A percentile compares a stretch with the other conserved stretches of the same genome.
Evolutionary conservation across 2,329 filamentous ascomycete genomes (phyloP).

Genomic region (Penicillium sp.): DNA sequence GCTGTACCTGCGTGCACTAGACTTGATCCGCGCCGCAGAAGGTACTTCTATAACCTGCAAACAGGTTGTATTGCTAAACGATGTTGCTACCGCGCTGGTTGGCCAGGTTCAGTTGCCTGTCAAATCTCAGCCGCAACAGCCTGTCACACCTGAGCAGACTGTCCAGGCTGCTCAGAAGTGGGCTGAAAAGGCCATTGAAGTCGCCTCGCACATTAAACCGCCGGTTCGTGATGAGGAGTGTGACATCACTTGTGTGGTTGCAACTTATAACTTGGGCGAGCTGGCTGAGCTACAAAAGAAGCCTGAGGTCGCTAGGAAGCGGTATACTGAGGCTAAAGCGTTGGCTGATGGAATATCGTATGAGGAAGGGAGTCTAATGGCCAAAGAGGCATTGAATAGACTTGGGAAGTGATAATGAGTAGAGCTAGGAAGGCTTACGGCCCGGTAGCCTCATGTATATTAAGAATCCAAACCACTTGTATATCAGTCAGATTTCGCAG

Average conservation of each 20-base stretch:
- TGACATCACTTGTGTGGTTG: slow-evolving; percentile 75
- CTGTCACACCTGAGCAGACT: slow-evolving; percentile 56
- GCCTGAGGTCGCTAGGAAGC: slow-evolving; percentile 59
- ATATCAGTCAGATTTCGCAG: not conserved
- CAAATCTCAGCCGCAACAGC: slow-evolving; percentile 23
- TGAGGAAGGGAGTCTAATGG: slow-evolving; percentile 32
- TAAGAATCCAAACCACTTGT: slow-evolving; percentile 14
- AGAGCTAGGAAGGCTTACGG: not conserved
- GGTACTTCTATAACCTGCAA: slow-evolving; percentile 61
- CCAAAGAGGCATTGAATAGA: slow-evolving; percentile 31
- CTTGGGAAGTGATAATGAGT: slow-evolving; percentile 23
- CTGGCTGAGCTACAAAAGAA: slow-evolving; percentile 73
- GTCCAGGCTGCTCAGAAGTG: slow-evolving; percentile 70
- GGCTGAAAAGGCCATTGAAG: slow-evolving; percentile 70
- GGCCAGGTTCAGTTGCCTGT: slow-evolving; percentile 31
- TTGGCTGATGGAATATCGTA: slow-evolving; percentile 50
- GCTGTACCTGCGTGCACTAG: slow-evolving; percentile 78
- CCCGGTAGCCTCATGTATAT: slow-evolving; percentile 17
- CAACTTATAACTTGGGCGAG: slow-evolving; percentile 82
- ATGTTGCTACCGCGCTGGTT: slow-evolving; percentile 49
- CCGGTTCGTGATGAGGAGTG: slow-evolving; percentile 72
- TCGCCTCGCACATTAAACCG: slow-evolving; percentile 62
- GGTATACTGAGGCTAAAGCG: slow-evolving; percentile 65
- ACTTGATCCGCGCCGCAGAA: slow-evolving; percentile 55
- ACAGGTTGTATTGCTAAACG: slow-evolving; percentile 67